Evolutionary conservation across 768 basidiomycete genomes (phyloP).

Genomic region (Naganishia friedmannii): DNA sequence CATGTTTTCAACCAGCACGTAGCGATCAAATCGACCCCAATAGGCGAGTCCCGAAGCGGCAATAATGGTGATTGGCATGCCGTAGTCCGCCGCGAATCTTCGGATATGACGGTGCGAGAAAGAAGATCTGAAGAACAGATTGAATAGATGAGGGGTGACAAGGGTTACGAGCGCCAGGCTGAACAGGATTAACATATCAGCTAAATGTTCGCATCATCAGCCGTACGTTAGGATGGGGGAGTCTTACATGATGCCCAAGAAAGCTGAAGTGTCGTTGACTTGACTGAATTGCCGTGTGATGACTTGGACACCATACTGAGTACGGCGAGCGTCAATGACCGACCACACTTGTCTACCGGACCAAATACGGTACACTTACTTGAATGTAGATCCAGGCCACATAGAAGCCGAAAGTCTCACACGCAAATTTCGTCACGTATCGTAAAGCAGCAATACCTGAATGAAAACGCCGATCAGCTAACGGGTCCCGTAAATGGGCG

Average conservation of each 20-base stretch:
- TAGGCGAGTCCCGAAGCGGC: constrained; percentile 75
- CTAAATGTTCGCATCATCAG: background rate
- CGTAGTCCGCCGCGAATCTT: constrained; percentile 77
- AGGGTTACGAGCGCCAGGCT: constrained; percentile 78
- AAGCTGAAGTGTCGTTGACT: constrained; percentile 38
- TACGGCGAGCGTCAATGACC: constrained; percentile 32
- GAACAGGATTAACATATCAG: constrained; percentile 59
- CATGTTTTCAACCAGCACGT: constrained; percentile 52
- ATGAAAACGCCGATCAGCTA: background rate
- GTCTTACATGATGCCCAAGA: constrained; percentile 49
- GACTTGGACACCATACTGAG: constrained; percentile 85
- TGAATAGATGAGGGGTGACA: constrained; percentile 70
- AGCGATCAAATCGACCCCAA: constrained; percentile 71
- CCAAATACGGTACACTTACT: background rate
- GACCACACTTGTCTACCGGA: background rate
- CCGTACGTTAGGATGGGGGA: background rate
- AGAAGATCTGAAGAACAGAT: constrained; percentile 61
- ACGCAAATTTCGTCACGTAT: constrained; percentile 85
- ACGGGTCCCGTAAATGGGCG: background rate
- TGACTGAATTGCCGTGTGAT: constrained; percentile 67
- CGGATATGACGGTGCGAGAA: constrained; percentile 73
- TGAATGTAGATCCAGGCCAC: constrained; percentile 66
- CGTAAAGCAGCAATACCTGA: constrained; percentile 65
- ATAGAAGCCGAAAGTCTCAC: constrained; percentile 90
- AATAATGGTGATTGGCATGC: constrained; percentile 82